Conservation (phyloP, 108 stramenopile species). For the Cyclotella baltica region DNA sequence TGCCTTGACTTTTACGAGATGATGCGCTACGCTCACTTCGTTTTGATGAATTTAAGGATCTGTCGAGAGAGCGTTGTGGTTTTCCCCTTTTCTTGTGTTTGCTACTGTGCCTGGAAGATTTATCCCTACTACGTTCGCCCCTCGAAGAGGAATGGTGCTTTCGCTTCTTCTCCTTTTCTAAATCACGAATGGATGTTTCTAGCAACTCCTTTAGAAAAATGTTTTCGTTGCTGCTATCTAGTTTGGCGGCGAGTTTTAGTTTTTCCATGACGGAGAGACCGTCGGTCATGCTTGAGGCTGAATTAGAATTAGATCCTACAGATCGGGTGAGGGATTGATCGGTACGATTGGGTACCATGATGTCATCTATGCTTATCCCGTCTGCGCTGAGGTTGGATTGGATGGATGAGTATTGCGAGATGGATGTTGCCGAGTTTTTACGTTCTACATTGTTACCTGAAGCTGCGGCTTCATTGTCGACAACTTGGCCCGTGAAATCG, state of each 20-base stretch:
- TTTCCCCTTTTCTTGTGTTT: not conserved
- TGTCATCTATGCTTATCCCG: not conserved
- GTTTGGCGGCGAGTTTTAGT: slow-evolving; percentile 14
- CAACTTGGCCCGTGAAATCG: no score
- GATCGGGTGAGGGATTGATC: no score
- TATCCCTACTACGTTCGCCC: not conserved
- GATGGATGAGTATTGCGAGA: not conserved
- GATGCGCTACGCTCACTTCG: not conserved
- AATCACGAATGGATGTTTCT: slow-evolving; percentile 7
- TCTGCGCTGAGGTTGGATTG: no score
- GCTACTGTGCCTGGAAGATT: not conserved
- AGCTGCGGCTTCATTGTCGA: no score
- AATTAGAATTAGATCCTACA: no score
- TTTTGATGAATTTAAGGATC: not conserved
- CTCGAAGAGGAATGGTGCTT: not conserved
- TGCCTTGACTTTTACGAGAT: not conserved
- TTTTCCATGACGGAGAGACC: slow-evolving; percentile 14
- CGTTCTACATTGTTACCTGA: no score
- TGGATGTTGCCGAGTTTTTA: not conserved
- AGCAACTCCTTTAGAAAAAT: slow-evolving; percentile 5
- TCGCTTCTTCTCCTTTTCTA: not conserved
- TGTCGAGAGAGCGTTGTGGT: not conserved
- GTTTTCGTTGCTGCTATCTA: slow-evolving; percentile 4
- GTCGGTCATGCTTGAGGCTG: not conserved
- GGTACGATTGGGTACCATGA: not conserved